These are phyloP conservation scores for Xylaria nigripes DNA, from an alignment of 495 filamentous ascomycete species.

Conservation along the genomic window DNA sequence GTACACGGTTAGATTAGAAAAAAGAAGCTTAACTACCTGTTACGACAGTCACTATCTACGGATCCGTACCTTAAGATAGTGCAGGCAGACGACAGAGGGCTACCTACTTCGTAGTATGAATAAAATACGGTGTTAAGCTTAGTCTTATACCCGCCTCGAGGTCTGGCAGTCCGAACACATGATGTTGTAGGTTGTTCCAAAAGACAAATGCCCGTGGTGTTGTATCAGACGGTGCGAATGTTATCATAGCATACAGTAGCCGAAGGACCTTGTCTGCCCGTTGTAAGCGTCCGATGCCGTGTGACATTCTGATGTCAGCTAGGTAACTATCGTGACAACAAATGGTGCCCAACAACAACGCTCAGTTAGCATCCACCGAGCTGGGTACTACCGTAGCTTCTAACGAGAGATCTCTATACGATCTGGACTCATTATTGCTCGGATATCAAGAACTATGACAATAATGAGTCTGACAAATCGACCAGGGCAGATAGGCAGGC, in stretches of 20 bases:
- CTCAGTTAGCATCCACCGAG: background rate
- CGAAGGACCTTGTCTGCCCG: constrained; percentile 3
- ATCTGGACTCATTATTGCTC: background rate
- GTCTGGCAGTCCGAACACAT: too few species aligned
- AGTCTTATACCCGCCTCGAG: too few species aligned
- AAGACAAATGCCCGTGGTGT: background rate
- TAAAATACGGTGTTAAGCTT: too few species aligned
- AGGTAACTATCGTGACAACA: constrained; percentile 1
- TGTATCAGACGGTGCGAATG: background rate
- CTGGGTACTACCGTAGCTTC: background rate
- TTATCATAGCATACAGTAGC: background rate
- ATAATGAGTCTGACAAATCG: background rate
- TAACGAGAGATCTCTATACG: background rate
- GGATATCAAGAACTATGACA: background rate
- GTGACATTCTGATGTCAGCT: constrained; percentile 7
- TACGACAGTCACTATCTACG: too few species aligned
- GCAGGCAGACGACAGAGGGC: too few species aligned
- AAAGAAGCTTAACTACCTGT: too few species aligned
- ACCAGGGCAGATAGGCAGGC: background rate
- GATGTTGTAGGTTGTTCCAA: too few species aligned
- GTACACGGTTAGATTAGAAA: too few species aligned
- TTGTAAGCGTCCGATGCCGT: constrained; percentile 12
- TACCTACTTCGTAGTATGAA: too few species aligned
- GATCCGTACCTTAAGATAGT: too few species aligned
- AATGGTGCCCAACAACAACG: constrained; percentile 9